phyloP scores from a whole-genome alignment of 768 basidiomycete genomes.

The Tubosaeta sp. region DNA sequence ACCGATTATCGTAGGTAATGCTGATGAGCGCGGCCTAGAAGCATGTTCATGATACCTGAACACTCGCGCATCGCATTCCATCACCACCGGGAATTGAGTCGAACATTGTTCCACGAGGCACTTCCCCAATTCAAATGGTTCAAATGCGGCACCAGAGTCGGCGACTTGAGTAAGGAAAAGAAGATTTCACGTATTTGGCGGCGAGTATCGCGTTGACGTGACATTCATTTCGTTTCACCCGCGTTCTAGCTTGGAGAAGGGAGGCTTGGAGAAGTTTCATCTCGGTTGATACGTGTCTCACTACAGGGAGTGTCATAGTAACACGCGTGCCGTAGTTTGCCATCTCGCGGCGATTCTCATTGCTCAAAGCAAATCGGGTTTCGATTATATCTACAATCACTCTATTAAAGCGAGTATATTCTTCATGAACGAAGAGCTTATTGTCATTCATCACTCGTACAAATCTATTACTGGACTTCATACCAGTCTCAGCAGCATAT shows the following conservation, averaged over 20 bases:
- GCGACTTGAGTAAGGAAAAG: not conserved
- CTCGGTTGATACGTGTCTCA: not conserved
- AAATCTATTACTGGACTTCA: not conserved
- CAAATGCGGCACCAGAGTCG: not conserved
- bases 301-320: not conserved
- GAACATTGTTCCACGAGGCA: not conserved
- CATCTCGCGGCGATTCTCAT: not conserved
- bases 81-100: not conserved
- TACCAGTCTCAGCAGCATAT: too few relatives aligned
- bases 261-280: not conserved
- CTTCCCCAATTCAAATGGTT: not conserved
- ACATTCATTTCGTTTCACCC: not conserved
- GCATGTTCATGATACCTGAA: not conserved
- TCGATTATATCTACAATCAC: not conserved
- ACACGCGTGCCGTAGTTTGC: not conserved
- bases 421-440: not conserved
- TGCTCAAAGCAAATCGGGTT: not conserved
- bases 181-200: not conserved
- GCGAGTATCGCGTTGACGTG: not conserved
- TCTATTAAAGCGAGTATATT: not conserved
- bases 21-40: not conserved
- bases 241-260: not conserved
- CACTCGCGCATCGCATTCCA: not conserved
- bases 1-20: not conserved
- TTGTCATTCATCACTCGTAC: not conserved